phyloP scores from a whole-genome alignment of 2,329 filamentous ascomycete genomes.

The Hypomyces rosellus region DNA sequence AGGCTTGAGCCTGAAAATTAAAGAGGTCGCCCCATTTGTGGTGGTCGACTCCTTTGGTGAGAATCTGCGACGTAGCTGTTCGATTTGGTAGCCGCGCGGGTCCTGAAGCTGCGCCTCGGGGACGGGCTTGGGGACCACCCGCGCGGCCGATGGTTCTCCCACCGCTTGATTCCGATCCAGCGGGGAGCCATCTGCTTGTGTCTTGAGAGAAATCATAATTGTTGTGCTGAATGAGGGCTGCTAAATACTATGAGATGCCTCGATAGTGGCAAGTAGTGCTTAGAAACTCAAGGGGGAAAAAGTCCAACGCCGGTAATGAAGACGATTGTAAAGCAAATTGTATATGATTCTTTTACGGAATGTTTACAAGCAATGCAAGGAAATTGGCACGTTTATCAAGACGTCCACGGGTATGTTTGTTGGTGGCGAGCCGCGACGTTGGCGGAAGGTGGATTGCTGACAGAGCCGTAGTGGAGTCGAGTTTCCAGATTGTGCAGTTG shows the following conservation, averaged over 20 bases:
- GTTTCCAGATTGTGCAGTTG: no score
- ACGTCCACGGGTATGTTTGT: not conserved
- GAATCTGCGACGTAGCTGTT: conserved; percentile 65
- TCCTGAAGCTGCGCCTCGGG: conserved; percentile 58
- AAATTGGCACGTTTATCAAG: not conserved
- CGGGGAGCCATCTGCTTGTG: conserved; percentile 22
- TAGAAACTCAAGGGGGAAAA: not conserved
- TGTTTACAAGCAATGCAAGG: not conserved
- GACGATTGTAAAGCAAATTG: not conserved
- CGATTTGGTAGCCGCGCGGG: conserved; percentile 67
- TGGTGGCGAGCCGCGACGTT: not conserved
- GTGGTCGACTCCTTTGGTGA: conserved; percentile 39
- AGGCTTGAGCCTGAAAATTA: conserved; percentile 61
- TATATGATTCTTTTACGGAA: not conserved
- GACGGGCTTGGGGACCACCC: conserved; percentile 58
- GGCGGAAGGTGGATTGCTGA: not conserved
- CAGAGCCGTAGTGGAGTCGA: no score
- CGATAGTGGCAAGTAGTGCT: not conserved
- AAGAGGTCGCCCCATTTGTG: conserved; percentile 44
- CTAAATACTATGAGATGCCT: not conserved
- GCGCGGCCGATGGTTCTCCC: conserved; percentile 35
- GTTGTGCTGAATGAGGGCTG: not conserved
- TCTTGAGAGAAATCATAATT: conserved; percentile 34
- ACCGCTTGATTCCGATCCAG: conserved; percentile 40
- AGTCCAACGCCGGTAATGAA: not conserved